Evolutionary conservation across 2,329 filamentous ascomycete species (phyloP).

Genomic region (Phaeosphaeriaceae sp.): DNA sequence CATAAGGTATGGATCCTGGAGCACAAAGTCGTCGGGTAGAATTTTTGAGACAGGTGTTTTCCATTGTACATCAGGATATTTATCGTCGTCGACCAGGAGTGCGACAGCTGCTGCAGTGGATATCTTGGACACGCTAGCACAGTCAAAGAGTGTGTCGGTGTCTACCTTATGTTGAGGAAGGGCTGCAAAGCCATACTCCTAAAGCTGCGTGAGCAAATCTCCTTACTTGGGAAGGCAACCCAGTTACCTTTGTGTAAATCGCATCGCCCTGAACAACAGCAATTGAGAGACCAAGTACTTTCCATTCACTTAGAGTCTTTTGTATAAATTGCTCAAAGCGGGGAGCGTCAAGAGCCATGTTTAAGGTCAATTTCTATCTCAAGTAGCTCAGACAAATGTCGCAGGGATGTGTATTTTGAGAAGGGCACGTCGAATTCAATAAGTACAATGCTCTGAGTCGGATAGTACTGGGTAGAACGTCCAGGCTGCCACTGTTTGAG

Average conservation of each 20-base stretch:
- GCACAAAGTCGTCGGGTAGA: conserved; percentile 60
- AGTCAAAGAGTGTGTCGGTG: conserved; percentile 60
- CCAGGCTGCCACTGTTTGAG: too few species aligned
- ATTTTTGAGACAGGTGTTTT: conserved; percentile 55
- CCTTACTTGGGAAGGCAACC: not conserved
- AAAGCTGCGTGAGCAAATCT: conserved; percentile 4
- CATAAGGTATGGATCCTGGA: conserved; percentile 56
- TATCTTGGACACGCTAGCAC: conserved; percentile 64
- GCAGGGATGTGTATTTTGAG: too few species aligned
- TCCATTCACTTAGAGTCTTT: conserved; percentile 49
- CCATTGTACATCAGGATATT: conserved; percentile 53
- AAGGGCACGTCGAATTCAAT: too few species aligned
- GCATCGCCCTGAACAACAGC: conserved; percentile 56
- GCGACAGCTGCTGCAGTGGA: conserved; percentile 59
- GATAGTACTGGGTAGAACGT: too few species aligned
- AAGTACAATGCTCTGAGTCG: too few species aligned
- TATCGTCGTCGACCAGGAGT: conserved; percentile 55
- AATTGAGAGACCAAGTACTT: conserved; percentile 58
- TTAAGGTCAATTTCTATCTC: not conserved
- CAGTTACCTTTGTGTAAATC: conserved; percentile 48
- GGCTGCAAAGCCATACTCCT: conserved; percentile 47
- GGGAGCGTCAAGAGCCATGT: conserved; percentile 4
- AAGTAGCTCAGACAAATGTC: too few species aligned
- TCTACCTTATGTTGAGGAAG: conserved; percentile 27
- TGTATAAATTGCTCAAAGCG: conserved; percentile 22